Evolutionary conservation across 768 basidiomycete species (phyloP).

Genomic region (Lanmaoa rubissima): DNA sequence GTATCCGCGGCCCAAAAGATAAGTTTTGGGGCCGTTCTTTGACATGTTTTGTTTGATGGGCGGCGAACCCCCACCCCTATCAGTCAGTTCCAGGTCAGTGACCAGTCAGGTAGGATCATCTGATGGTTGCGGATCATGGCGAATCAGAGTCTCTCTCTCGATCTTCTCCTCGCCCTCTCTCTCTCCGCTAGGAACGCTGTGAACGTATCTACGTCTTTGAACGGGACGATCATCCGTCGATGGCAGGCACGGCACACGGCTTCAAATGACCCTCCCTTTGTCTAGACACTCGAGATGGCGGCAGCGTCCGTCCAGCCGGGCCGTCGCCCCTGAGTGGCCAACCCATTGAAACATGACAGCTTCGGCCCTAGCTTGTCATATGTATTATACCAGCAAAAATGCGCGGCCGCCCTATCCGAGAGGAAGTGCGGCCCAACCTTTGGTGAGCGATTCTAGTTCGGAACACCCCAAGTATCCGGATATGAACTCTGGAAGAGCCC

Average conservation of each 20-base stretch:
- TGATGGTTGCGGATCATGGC: background rate
- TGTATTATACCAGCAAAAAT: no score
- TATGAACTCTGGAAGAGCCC: background rate
- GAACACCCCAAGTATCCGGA: background rate
- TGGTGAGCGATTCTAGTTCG: no score
- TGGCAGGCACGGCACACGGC: background rate
- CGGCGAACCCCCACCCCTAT: constrained; percentile 9
- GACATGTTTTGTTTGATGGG: background rate
- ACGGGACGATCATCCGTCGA: background rate
- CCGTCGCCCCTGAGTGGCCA: no score
- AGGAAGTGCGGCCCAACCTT: no score
- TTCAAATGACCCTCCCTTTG: no score
- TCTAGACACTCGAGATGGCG: no score
- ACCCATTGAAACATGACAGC: no score
- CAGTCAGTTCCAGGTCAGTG: background rate
- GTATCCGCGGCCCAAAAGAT: background rate
- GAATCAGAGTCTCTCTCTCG: background rate
- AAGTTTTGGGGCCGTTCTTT: background rate
- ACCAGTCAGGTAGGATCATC: background rate
- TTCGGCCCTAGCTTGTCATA: no score
- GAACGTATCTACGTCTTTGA: no score
- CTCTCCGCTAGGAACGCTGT: background rate
- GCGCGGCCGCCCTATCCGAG: no score
- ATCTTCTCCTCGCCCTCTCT: no score
- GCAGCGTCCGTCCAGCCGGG: no score